These are phyloP conservation scores for Ophiognomonia clavigignenti-juglandacearum DNA, from an alignment of 2,329 filamentous ascomycete genomes.

Conservation along the genomic window DNA sequence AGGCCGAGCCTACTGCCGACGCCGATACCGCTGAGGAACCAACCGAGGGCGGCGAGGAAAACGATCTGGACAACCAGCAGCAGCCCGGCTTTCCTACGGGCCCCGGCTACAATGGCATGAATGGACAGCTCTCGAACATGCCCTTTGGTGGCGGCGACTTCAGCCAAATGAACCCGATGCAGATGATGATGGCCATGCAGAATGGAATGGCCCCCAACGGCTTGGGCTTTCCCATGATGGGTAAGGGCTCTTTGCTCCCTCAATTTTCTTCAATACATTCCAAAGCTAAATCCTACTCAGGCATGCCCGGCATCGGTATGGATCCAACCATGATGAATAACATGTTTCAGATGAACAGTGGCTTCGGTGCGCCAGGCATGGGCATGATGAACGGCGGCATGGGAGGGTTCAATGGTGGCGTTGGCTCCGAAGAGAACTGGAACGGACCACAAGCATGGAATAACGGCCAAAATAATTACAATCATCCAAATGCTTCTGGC, in stretches of 20 bases:
- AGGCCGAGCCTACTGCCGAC: slow-evolving; percentile 12
- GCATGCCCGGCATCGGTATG: slow-evolving; percentile 82
- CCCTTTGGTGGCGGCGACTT: slow-evolving; percentile 62
- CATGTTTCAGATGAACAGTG: slow-evolving; percentile 70
- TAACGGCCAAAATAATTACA: slow-evolving; percentile 86
- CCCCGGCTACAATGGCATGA: slow-evolving; percentile 32
- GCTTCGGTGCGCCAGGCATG: slow-evolving; percentile 69
- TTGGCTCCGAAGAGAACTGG: slow-evolving; percentile 71
- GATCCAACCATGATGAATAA: slow-evolving; percentile 71
- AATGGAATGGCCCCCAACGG: slow-evolving; percentile 58
- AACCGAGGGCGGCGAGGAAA: slow-evolving; percentile 27
- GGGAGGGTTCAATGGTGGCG: slow-evolving; percentile 67
- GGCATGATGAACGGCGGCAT: slow-evolving; percentile 77
- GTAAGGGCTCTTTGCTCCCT: slow-evolving; percentile 49
- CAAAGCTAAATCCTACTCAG: slow-evolving; percentile 37
- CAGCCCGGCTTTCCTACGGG: slow-evolving; percentile 23
- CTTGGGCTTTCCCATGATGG: slow-evolving; percentile 73
- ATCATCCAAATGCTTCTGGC: slow-evolving; percentile 76
- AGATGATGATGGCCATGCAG: slow-evolving; percentile 75
- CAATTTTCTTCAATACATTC: neutral
- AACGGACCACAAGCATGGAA: slow-evolving; percentile 78
- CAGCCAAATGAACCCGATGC: slow-evolving; percentile 58
- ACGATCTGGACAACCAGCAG: slow-evolving; percentile 25
- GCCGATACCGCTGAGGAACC: slow-evolving; percentile 22
- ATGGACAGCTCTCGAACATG: slow-evolving; percentile 52